phyloP scores from a whole-genome alignment of 2,329 filamentous ascomycete genomes.

The Hymenoscyphus scutula region DNA sequence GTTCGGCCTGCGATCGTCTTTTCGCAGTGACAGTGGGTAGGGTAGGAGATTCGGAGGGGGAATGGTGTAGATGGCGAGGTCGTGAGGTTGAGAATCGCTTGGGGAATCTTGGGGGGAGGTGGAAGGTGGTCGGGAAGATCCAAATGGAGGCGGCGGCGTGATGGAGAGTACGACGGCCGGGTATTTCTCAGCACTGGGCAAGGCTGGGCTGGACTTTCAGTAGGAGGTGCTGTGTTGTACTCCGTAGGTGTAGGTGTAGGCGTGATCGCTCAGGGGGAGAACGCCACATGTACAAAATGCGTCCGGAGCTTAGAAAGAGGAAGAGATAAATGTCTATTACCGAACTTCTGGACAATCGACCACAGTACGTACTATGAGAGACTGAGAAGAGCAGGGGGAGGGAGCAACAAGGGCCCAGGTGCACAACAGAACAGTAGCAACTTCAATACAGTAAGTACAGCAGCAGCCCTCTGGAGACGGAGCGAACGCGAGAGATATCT shows the following conservation, averaged over 20 bases:
- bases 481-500: conserved; percentile 3
- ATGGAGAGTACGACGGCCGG: background rate
- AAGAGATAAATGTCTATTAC: too few relatives aligned
- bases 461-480: background rate
- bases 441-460: background rate
- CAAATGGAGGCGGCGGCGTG: background rate
- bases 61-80: background rate
- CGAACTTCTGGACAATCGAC: too few relatives aligned
- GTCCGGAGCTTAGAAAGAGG: background rate
- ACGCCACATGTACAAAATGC: conserved; percentile 1
- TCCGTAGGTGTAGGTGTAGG: background rate
- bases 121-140: conserved; percentile 4
- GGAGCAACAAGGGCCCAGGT: background rate
- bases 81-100: background rate
- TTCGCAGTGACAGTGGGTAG: background rate
- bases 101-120: background rate
- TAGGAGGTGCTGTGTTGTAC: background rate
- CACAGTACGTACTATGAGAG: too few relatives aligned
- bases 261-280: conserved; percentile 4
- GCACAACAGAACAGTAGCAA: background rate
- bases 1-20: conserved; percentile 8
- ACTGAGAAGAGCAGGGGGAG: background rate
- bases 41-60: background rate
- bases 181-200: conserved; percentile 4
- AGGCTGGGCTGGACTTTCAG: background rate